Conservation (phyloP, 305 asterid species). For the Fraxinus greggii region DNA sequence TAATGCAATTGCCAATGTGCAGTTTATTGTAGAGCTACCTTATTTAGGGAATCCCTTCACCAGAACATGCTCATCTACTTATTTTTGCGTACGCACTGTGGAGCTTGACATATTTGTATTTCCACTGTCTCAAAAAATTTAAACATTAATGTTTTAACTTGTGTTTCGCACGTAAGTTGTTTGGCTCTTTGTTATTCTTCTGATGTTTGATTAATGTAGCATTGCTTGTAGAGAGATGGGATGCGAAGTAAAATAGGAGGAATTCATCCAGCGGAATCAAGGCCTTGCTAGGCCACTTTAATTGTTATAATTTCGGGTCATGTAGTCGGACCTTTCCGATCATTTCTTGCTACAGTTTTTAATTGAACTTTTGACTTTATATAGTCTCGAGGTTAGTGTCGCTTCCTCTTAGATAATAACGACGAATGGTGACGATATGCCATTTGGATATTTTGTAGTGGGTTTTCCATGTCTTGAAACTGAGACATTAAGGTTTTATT, state of each 20-base stretch:
- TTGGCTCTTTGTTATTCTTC: neutral
- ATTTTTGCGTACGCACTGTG: neutral
- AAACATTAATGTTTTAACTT: neutral
- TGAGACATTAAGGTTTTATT: neutral
- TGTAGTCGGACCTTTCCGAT: neutral
- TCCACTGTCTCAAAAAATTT: neutral
- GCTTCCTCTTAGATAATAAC: neutral
- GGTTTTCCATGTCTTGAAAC: neutral
- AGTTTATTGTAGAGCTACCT: constrained; percentile 21
- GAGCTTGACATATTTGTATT: neutral
- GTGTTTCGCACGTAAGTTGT: neutral
- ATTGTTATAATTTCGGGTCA: neutral
- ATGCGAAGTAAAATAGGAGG: neutral
- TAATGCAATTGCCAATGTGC: constrained; percentile 15
- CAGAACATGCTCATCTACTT: neutral
- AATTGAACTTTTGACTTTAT: neutral
- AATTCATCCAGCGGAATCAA: neutral
- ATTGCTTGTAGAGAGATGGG: neutral
- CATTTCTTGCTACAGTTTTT: neutral
- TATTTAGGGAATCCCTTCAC: constrained; percentile 4
- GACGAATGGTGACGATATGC: neutral
- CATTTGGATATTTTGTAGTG: neutral
- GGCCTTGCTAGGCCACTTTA: neutral
- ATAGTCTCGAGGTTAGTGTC: neutral
- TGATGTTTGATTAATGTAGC: neutral